Base-by-base conservation (phyloP, 177 flowering plant species). In the Tripterygium wilfordii region DNA sequence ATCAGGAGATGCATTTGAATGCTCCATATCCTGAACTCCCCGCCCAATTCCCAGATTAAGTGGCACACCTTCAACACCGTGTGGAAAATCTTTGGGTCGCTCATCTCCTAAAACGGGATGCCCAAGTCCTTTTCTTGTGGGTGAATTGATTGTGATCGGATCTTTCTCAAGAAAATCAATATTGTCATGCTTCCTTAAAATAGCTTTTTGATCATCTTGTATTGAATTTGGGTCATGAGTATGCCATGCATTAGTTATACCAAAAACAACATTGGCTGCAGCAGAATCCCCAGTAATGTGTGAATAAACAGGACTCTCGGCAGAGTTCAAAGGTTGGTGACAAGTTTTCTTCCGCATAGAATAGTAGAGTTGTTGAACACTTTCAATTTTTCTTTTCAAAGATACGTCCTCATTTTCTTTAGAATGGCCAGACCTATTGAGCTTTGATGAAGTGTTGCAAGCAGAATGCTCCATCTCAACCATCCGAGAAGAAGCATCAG, bases 281-380 rank as follows among this genome's bases (percentile, higher is more conserved):
- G n/a, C n/a, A n/a, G n/a, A n/a, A n/a, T n/a, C n/a, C n/a, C n/a
- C n/a, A n/a, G n/a, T n/a, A n/a, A n/a, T n/a, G n/a, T n/a, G n/a
- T 8, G 4, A 40, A 24, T n/a, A 10, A 5, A 21, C 27, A n/a
- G n/a, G n/a, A n/a, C 25, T 14, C 4, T 66, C 76, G 33, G 39
- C 3, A 45, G 68, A 58, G 45, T 65, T 48, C 46, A 50, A 54
- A 24, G 70, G 60, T 26, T 61, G 78, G 43, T 38, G 61, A 23
- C 82, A 54, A 25, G 71, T 53, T 58, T 73, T 81, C 68, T 87
- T 89, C 57, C 86, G 63, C 83, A 76, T 73, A 15, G 87, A 70
- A 75, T 83, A 65, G 40, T 88, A 90, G 35, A 63, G 64, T 29
- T 54, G 74, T 10, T 85, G 85, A 36, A 83, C 55, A 48, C 84